Evolutionary conservation across 1,284 basidiomycete species (phyloP).

Genomic region (Ganoderma multipileum): DNA sequence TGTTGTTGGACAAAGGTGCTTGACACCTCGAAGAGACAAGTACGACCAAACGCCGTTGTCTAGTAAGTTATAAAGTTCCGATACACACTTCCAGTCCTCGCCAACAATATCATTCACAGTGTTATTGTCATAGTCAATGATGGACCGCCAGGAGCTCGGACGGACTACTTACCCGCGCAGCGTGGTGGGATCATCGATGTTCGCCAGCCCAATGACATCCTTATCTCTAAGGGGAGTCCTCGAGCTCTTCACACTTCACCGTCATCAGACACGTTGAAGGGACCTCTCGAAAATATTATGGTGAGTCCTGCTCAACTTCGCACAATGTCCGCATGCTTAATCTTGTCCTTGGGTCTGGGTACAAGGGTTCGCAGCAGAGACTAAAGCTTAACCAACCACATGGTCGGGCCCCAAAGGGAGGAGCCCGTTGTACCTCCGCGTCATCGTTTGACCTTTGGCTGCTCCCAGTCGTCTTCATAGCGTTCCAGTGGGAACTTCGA

Average conservation of each 20-base stretch:
- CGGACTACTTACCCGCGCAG: not conserved
- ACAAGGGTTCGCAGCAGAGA: not conserved
- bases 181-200: not conserved
- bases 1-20: not conserved
- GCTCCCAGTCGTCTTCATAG: too few species aligned
- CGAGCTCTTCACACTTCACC: not conserved
- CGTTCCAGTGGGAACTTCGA: too few species aligned
- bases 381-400: too few species aligned
- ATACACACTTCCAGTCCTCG: not conserved
- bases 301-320: not conserved
- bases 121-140: too few species aligned
- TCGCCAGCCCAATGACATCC: not conserved
- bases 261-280: not conserved
- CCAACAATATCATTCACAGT: not conserved
- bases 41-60: not conserved
- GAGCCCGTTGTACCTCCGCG: too few species aligned
- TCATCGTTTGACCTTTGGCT: not conserved
- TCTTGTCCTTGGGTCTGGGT: not conserved
- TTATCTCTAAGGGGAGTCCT: not conserved
- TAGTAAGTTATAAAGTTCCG: not conserved
- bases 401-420: too few species aligned
- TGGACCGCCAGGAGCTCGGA: not conserved
- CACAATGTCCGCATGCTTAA: not conserved
- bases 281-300: not conserved
- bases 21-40: not conserved